phyloP scores from a whole-genome alignment of 2,329 filamentous ascomycete genomes.

The Monilinia fructigena region DNA sequence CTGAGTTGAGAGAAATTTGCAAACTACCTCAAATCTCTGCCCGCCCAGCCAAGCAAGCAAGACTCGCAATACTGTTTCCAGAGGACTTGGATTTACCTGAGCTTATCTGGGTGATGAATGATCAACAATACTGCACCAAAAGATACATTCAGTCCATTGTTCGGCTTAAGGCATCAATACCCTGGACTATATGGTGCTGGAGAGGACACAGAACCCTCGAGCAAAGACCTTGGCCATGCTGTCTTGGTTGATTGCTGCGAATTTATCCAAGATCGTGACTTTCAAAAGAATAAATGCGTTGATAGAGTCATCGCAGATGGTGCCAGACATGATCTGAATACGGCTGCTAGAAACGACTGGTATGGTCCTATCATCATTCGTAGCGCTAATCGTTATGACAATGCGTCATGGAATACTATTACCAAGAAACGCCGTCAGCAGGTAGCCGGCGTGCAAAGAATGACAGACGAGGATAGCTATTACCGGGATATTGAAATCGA shows the following conservation, averaged over 20 bases:
- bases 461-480: background rate
- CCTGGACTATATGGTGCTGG: background rate
- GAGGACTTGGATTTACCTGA: background rate
- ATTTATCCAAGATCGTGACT: background rate
- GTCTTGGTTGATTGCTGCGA: background rate
- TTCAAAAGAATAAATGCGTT: background rate
- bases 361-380: background rate
- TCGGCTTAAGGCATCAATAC: background rate
- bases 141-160: background rate
- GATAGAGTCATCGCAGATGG: background rate
- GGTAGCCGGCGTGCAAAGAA: background rate
- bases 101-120: background rate
- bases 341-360: background rate
- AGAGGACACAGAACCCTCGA: background rate
- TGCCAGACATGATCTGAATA: background rate
- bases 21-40: background rate
- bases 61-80: background rate
- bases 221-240: background rate
- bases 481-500: background rate
- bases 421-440: background rate
- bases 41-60: background rate
- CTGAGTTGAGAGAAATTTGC: background rate
- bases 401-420: background rate
- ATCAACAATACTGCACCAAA: background rate
- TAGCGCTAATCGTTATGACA: background rate